Evolutionary conservation across 768 basidiomycete species (phyloP).

Genomic region (Leccinum variicolor): DNA sequence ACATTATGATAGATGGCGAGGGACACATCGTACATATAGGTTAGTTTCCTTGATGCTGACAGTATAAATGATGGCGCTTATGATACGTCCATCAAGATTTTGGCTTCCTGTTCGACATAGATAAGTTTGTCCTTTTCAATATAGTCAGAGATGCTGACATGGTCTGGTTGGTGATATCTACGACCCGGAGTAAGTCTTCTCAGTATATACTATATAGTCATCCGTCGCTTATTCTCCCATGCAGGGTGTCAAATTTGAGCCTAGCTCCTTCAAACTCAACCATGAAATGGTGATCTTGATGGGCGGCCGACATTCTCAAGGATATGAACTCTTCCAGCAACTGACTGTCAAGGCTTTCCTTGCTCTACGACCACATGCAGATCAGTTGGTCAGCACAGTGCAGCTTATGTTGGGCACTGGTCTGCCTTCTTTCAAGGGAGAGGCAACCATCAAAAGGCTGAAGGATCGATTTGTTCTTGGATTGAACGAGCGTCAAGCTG

Average conservation of each 20-base stretch:
- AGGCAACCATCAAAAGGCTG: constrained; percentile 83
- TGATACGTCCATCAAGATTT: constrained; percentile 57
- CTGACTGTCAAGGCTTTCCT: constrained; percentile 96
- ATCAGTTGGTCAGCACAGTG: constrained; percentile 84
- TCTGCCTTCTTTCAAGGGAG: constrained; percentile 96
- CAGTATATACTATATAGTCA: background rate
- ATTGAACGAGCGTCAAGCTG: constrained; percentile 85
- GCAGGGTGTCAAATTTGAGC: constrained; percentile 98
- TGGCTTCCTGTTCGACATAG: constrained; percentile 97
- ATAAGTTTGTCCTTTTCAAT: constrained; percentile 53
- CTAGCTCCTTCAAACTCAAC: constrained; percentile 95
- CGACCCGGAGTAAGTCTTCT: constrained; percentile 56
- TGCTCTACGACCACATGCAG: constrained; percentile 90
- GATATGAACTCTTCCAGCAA: constrained; percentile 91
- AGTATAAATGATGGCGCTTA: constrained; percentile 5
- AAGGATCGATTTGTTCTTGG: constrained; percentile 83
- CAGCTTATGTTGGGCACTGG: constrained; percentile 94
- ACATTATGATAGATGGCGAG: constrained; percentile 99
- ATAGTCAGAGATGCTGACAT: constrained; percentile 25
- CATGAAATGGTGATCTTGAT: constrained; percentile 98
- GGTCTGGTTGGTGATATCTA: constrained; percentile 26
- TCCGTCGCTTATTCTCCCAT: constrained; percentile 8
- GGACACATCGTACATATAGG: constrained; percentile 97
- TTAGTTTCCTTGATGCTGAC: constrained; percentile 34
- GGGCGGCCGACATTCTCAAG: constrained; percentile 93